Evolutionary conservation across 768 basidiomycete genomes (phyloP).

Genomic region (Tylopilus sp.): DNA sequence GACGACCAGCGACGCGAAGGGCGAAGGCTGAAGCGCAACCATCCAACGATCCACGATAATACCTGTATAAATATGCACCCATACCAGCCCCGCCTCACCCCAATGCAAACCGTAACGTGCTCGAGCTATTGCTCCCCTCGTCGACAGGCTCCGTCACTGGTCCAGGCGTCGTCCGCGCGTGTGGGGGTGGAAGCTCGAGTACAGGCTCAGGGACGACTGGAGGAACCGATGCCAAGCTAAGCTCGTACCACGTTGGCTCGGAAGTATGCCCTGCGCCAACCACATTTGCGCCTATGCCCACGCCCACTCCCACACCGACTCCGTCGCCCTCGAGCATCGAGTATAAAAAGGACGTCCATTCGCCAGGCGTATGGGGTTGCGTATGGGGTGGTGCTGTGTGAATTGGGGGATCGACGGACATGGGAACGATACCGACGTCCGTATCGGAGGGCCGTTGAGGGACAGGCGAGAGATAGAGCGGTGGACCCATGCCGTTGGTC

Average conservation of each 20-base stretch:
- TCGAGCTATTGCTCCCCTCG: constrained; percentile 25
- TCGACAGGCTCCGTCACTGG: constrained; percentile 14
- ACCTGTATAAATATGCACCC: constrained; percentile 26
- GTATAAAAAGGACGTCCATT: constrained; percentile 34
- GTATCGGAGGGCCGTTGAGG: constrained; percentile 15
- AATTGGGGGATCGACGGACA: constrained; percentile 17
- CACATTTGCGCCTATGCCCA: neutral
- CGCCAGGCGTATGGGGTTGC: constrained; percentile 15
- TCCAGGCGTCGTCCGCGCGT: neutral
- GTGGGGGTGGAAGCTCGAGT: constrained; percentile 10
- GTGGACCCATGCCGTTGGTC: constrained; percentile 21
- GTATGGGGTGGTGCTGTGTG: neutral
- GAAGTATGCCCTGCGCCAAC: constrained; percentile 1
- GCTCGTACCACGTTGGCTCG: constrained; percentile 29
- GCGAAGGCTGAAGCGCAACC: neutral
- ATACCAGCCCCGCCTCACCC: constrained; percentile 14
- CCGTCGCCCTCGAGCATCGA: constrained; percentile 34
- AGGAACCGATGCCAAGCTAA: constrained; percentile 21
- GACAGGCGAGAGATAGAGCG: constrained; percentile 24
- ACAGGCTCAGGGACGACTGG: constrained; percentile 3
- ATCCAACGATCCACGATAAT: constrained; percentile 13
- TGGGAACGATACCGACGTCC: constrained; percentile 19
- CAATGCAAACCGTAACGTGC: constrained; percentile 30
- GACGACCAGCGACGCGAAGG: neutral
- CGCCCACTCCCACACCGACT: constrained; percentile 9